These are phyloP conservation scores for Wickerhamomyces subpelliculosus DNA, from an alignment of 805 yeast genomes.

Conservation along the genomic window DNA sequence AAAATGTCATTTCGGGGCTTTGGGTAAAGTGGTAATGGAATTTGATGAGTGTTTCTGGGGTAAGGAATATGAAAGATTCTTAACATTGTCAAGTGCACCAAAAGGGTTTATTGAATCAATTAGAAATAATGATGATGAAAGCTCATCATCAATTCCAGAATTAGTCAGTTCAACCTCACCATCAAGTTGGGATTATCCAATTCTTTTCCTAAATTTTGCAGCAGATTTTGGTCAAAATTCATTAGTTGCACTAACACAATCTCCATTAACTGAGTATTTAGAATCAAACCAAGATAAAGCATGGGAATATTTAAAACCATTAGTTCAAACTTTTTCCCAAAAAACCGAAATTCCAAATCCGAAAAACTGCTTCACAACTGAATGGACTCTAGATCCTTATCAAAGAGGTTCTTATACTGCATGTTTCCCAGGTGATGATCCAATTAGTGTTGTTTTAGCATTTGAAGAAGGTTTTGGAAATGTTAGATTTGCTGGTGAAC, in stretches of 20 bases:
- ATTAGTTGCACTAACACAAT: slow-evolving; percentile 61
- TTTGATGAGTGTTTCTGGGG: slow-evolving; percentile 61
- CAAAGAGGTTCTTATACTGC: slow-evolving; percentile 81
- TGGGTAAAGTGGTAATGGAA: slow-evolving; percentile 70
- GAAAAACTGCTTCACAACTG: slow-evolving; percentile 40
- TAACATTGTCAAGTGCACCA: slow-evolving; percentile 35
- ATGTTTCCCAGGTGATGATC: slow-evolving; percentile 60
- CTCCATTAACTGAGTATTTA: slow-evolving; percentile 59
- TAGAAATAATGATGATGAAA: slow-evolving; percentile 4
- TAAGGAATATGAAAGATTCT: slow-evolving; percentile 41
- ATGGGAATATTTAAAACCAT: slow-evolving; percentile 53
- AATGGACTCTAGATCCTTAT: slow-evolving; percentile 79
- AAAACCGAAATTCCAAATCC: slow-evolving; percentile 28
- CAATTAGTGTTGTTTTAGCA: slow-evolving; percentile 54
- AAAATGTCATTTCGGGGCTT: slow-evolving; percentile 51
- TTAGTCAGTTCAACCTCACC: slow-evolving; percentile 19
- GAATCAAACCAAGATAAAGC: slow-evolving; percentile 44
- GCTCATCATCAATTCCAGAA: slow-evolving; percentile 1
- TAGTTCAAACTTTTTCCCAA: slow-evolving; percentile 8
- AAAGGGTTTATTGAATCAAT: slow-evolving; percentile 10
- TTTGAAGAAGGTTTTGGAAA: slow-evolving; percentile 50
- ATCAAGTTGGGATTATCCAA: slow-evolving; percentile 51
- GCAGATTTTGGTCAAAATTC: slow-evolving; percentile 42
- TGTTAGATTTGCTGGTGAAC: slow-evolving; percentile 87
- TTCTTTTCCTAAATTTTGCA: slow-evolving; percentile 54